Base-by-base conservation (phyloP, 768 basidiomycete genomes). In the Rhodotorula babjevae region DNA sequence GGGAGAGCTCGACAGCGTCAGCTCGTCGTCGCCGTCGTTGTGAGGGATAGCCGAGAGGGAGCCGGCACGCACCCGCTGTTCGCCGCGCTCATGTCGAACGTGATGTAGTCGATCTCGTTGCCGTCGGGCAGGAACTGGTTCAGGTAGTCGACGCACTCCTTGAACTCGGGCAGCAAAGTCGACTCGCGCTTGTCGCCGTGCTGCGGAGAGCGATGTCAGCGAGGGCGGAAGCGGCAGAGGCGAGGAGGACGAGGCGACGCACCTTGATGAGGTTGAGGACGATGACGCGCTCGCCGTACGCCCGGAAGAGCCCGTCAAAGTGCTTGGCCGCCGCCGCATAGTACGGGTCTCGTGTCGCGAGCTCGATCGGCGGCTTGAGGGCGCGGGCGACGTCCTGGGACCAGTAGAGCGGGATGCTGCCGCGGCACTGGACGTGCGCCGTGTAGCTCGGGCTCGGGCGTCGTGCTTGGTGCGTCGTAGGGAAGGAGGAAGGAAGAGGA, bases 321-420 rank as follows among this genome's bases (percentile, higher is more conserved):
- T 99, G 96, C 36, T 87, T 86, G 14, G 94, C 89, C 0, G 94
- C 96, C 0, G 95, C 91, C 0, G 89, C 88, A 79, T 90, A 98
- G 82, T 93, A 98, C 0, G 96, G 96, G 79, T 98, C 95, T 58
- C 93, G 88, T 50, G 96, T 88, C 69, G 88, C 91, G 78, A 98
- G 93, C 95, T 97, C 92, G 56, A 99, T 96, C 4, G 94, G 95
- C 4, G 96, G 96, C 74, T 89, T 88, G 1, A 93, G 90, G n/a
- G 84, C 92, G 65, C 87, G 88, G 58, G 87, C 91, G 2, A 87
- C 88, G 72, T 98, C 96, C 80, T 99, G 95, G 46, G 58, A 90
- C 96, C 96, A 99, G 79, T 90, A 93, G 7, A 98, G 85, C 0
- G 96, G 96, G 49, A 99, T 97, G 72, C 92, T 93, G 14, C 95